Conservation (phyloP, 192 early-diverging fungal species). For the Coemansia reversa region DNA sequence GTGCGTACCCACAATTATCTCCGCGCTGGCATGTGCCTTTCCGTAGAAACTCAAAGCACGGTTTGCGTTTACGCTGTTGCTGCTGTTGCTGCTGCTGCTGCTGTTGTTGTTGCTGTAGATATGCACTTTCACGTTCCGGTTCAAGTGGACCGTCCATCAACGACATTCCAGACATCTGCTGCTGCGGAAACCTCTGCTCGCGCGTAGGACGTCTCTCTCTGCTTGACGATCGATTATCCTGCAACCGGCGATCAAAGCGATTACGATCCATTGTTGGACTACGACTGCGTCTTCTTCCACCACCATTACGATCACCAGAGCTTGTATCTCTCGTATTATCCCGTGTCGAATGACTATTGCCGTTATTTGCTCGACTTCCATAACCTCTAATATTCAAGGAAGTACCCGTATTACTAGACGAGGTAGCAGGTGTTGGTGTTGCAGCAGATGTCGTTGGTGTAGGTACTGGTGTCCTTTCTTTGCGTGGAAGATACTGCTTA, state of each 20-base stretch:
- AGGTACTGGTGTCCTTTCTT: not conserved
- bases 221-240: conserved; percentile 22
- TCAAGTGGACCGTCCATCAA: conserved; percentile 36
- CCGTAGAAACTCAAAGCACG: conserved; percentile 49
- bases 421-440: conserved; percentile 1
- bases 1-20: conserved; percentile 30
- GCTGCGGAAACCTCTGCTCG: conserved; percentile 2
- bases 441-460: not conserved
- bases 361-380: not conserved
- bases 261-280: conserved; percentile 24
- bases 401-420: not conserved
- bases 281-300: conserved; percentile 28
- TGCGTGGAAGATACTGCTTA: conserved; percentile 25
- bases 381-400: not conserved
- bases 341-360: not conserved
- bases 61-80: conserved; percentile 17
- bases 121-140: conserved; percentile 4
- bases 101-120: conserved; percentile 15
- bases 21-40: conserved; percentile 46
- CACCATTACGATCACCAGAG: conserved; percentile 8
- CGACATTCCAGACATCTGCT: conserved; percentile 8
- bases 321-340: not conserved
- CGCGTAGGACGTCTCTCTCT: conserved; percentile 6
- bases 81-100: conserved; percentile 17
- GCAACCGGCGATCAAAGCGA: conserved; percentile 4